A percentile compares a stretch with the other conserved stretches of the same genome.
Conservation (phyloP, 2,329 filamentous ascomycete genomes). For the Neospermospora avenae region DNA sequence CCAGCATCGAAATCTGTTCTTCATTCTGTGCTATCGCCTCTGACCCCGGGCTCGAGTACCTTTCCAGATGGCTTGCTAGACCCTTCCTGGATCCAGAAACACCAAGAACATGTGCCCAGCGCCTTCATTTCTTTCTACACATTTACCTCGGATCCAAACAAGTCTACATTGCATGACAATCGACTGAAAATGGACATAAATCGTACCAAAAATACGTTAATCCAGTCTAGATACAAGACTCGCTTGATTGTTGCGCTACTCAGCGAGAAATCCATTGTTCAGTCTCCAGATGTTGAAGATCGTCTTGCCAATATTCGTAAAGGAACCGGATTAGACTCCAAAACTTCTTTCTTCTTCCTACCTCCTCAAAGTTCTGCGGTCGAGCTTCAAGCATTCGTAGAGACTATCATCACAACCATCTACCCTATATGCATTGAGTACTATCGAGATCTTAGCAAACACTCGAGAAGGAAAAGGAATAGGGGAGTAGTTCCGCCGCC, state of each 20-base stretch:
- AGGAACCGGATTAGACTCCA: conserved; percentile 76
- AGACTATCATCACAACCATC: conserved; percentile 67
- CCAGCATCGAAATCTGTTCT: conserved; percentile 53
- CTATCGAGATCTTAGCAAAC: conserved; percentile 91
- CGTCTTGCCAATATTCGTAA: conserved; percentile 75
- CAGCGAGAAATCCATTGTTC: conserved; percentile 62
- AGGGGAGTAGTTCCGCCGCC: conserved; percentile 75
- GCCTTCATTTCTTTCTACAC: conserved; percentile 78
- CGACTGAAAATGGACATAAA: conserved; percentile 85
- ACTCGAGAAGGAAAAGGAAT: conserved; percentile 82
- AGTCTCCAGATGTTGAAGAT: conserved; percentile 62
- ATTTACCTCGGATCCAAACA: conserved; percentile 68
- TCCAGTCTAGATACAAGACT: conserved; percentile 71
- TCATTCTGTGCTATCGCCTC: conserved; percentile 87
- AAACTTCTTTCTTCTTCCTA: conserved; percentile 77
- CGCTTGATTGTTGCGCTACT: conserved; percentile 75
- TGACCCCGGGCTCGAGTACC: conserved; percentile 76
- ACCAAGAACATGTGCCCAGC: conserved; percentile 79
- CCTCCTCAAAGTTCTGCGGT: conserved; percentile 67
- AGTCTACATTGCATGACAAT: conserved; percentile 78
- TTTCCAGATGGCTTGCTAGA: conserved; percentile 90
- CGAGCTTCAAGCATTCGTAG: conserved; percentile 71
- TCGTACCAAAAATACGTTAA: conserved; percentile 65
- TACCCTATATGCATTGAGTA: conserved; percentile 80
- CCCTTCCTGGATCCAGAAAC: conserved; percentile 80